Percentiles rank a stretch among this genome's conserved stretches.
phyloP scores from a whole-genome alignment of 2,329 filamentous ascomycete species.

The Sporothrix humicola region DNA sequence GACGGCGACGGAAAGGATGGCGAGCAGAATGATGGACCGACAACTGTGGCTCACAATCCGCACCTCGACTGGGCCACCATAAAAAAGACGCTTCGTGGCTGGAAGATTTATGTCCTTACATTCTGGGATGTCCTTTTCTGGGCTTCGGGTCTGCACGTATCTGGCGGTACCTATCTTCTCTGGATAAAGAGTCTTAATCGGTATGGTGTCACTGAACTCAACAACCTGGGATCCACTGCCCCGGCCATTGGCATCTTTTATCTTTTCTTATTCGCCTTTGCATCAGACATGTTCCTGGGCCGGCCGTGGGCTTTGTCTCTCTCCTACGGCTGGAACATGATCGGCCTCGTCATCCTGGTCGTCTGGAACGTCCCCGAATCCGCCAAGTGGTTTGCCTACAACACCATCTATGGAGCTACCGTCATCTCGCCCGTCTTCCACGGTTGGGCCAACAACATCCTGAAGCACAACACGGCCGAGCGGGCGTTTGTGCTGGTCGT shows the following conservation, averaged over 20 bases:
- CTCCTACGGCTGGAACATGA: slow-evolving; percentile 56
- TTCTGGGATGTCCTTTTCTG: slow-evolving; percentile 62
- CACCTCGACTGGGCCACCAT: slow-evolving; percentile 4
- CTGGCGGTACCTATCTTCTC: slow-evolving; percentile 59
- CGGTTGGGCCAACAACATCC: slow-evolving; percentile 60
- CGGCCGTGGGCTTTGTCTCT: slow-evolving; percentile 62
- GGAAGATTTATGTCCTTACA: slow-evolving; percentile 55
- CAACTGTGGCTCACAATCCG: neutral
- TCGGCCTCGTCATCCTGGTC: slow-evolving; percentile 59
- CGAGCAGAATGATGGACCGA: neutral
- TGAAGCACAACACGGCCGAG: slow-evolving; percentile 54
- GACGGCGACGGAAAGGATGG: neutral
- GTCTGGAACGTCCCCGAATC: slow-evolving; percentile 63
- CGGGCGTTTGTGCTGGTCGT: slow-evolving; percentile 44
- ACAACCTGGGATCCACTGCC: slow-evolving; percentile 30
- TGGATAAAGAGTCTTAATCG: slow-evolving; percentile 60
- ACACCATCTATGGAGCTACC: slow-evolving; percentile 55
- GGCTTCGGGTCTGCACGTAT: slow-evolving; percentile 55
- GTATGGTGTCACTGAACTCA: slow-evolving; percentile 25
- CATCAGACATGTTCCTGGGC: slow-evolving; percentile 58
- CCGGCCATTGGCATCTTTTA: slow-evolving; percentile 61
- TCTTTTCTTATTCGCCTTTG: slow-evolving; percentile 59
- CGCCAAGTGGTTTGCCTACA: slow-evolving; percentile 60
- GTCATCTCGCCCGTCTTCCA: slow-evolving; percentile 62
- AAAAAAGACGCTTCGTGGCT: neutral